Evolutionary conservation across 2,329 filamentous ascomycete genomes (phyloP), one percentile per base, ranked within the genome.

Genomic region (Aspergillus sp.): DNA sequence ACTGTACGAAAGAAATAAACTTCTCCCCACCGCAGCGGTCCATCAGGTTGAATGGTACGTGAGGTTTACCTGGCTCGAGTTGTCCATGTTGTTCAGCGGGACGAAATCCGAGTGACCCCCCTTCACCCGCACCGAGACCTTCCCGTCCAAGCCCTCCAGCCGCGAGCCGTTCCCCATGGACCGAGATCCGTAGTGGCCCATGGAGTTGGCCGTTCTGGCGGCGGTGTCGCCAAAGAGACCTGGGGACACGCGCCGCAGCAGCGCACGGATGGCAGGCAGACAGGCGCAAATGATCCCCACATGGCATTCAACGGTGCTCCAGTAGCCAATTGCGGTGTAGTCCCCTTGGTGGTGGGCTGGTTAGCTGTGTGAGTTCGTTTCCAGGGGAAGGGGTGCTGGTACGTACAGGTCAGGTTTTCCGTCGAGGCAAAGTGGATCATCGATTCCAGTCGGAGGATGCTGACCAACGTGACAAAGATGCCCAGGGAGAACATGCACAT

Each of bases 361-460:
- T 17, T 29, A n/a, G 5, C 16, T 13, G 11, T 11, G 11, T 16
- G 19, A 3, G n/a, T 1, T 14, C 23, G 13, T 16, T 19, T 29
- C 25, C 25, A 29, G 9, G 25, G 25, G 25, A 29, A 3, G 25
- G 25, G 25, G 13, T n/a, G 10, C 31, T n/a, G 14, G 31, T 21
- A 56, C 58, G 59, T 34, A 71, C 69, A 73, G 3, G 71, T 74
- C 2, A 73, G 58, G 56, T 79, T 78, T 1, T 57, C 42, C 2
- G 75, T 76, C 32, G 62, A 67, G 9, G 71, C 72, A 54, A 78
- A 78, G 41, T 63, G 55, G 44, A 78, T 68, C 16, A 78, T 68
- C 5, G 71, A 73, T 10, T 68, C 65, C 3, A 79, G 64, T n/a
- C 76, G 74, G 23, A 79, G 60, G 45, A 75, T 69, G 50, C 73